Conservation (phyloP, 164 flowering plant genomes). For the Aristolochia contorta region DNA sequence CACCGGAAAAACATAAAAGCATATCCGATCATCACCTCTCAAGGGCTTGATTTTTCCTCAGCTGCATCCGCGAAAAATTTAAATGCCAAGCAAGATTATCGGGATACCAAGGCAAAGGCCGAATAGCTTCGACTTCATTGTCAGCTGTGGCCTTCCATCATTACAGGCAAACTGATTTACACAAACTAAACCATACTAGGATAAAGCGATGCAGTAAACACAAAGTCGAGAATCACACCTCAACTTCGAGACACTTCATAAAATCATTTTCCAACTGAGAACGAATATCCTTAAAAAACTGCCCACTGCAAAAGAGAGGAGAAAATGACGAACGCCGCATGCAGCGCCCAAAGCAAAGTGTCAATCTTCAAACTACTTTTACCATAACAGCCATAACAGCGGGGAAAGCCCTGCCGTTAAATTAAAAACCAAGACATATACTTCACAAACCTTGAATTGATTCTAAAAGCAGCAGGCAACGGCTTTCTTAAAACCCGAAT, state of each 20-base stretch:
- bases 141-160: constrained; percentile 32
- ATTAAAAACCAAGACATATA: background rate
- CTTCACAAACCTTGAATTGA: constrained; percentile 57
- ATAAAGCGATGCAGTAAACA: background rate
- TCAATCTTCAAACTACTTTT: background rate
- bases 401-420: background rate
- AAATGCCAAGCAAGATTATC: constrained; percentile 95
- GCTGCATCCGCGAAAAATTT: constrained; percentile 84
- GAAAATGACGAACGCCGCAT: background rate
- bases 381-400: background rate
- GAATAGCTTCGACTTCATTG: constrained; percentile 53
- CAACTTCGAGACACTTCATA: constrained; percentile 61
- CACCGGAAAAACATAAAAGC: background rate
- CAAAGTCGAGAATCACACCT: constrained; percentile 33
- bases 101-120: constrained; percentile 95
- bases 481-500: constrained; percentile 52
- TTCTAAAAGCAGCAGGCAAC: constrained; percentile 88
- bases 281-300: constrained; percentile 59
- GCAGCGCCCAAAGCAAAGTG: background rate
- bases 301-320: constrained; percentile 51
- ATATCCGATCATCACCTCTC: constrained; percentile 40
- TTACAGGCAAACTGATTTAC: background rate
- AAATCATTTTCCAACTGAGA: constrained; percentile 77
- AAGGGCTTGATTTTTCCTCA: constrained; percentile 79
- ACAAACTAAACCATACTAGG: background rate